Base-by-base conservation (phyloP, 1,284 basidiomycete genomes). In the Sphaerobolus stellatus region DNA sequence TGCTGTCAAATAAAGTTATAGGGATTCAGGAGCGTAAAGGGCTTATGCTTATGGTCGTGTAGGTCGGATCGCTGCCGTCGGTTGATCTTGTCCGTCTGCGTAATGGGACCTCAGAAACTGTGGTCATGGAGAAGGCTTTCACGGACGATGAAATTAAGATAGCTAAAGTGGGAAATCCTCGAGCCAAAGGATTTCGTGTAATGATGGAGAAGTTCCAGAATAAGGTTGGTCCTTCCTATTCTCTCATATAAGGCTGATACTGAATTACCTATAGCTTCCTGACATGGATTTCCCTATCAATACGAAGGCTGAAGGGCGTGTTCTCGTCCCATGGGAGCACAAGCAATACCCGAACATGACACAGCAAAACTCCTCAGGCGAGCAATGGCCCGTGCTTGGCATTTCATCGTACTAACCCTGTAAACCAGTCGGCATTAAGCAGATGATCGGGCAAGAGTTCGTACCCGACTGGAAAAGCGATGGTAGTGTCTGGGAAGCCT, bases 231-330 rank as follows among this genome's bases (percentile, higher is more conserved):
- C 31, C 40, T 22, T 48, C n/a, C 16, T 16, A 30, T 22, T 38
- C 4, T 16, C 7, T 38, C 36, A 38, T n/a, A 38, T 16, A 38
- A n/a, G n/a, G 36, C 36, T n/a, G 36, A 22, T n/a, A 27, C 41
- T 14, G 18, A 29, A 63, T 38, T 56, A 62, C 25, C 59, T 62
- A 41, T 66, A 93, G 81, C 79, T 97, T 3, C 93, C 93, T 9
- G 83, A 96, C 73, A 86, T 97, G 83, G 88, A 94, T 63, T 87
- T 97, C 62, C 84, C 94, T 0, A 84, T 97, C 72, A 97, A 97
- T 64, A 84, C 90, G 36, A 90, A 89, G 73, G 88, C 93, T 1
- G 94, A 98, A 72, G 92, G 93, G 13, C 88, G 94, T 20, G 85
- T 97, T 11, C 77, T 98, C 18, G 85, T 94, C 7, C 88, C 92